phyloP scores from a whole-genome alignment of 305 asterid genomes.

The Fraxinus latifolia region DNA sequence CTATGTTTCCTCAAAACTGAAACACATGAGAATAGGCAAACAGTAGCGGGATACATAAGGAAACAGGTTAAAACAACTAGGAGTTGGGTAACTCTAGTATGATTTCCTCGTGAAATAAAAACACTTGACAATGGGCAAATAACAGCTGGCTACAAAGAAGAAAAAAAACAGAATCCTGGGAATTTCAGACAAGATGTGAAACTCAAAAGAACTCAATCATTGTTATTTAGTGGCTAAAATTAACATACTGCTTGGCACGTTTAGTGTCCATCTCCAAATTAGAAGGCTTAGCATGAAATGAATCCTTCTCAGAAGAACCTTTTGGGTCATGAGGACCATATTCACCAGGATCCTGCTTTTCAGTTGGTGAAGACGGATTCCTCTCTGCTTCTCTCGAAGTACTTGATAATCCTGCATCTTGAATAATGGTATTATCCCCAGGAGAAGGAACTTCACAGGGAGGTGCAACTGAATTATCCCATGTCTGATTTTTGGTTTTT shows the following conservation, averaged over 20 bases:
- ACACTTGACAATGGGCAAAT: neutral
- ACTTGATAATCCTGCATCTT: slow-evolving; percentile 31
- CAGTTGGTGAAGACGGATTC: slow-evolving; percentile 30
- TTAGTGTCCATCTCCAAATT: slow-evolving; percentile 45
- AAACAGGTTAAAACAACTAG: neutral
- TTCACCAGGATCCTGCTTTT: slow-evolving; percentile 40
- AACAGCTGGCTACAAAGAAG: neutral
- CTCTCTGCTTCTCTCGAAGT: slow-evolving; percentile 38
- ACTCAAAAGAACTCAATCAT: neutral
- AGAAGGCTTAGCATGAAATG: slow-evolving; percentile 39
- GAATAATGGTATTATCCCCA: slow-evolving; percentile 29
- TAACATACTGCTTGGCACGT: slow-evolving; percentile 51
- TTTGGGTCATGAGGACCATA: slow-evolving; percentile 34
- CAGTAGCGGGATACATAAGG: neutral
- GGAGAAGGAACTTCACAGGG: slow-evolving; percentile 38
- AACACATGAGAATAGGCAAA: neutral
- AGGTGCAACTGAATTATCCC: slow-evolving; percentile 35
- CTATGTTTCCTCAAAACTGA: neutral
- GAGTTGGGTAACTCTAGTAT: neutral
- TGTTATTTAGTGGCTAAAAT: slow-evolving; percentile 14
- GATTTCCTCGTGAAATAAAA: neutral
- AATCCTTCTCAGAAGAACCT: slow-evolving; percentile 35
- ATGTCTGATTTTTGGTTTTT: slow-evolving; percentile 31
- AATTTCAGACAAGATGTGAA: neutral
- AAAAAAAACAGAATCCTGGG: neutral